Conservation (phyloP, 306 rosid species). For the Cajanus cajan region DNA sequence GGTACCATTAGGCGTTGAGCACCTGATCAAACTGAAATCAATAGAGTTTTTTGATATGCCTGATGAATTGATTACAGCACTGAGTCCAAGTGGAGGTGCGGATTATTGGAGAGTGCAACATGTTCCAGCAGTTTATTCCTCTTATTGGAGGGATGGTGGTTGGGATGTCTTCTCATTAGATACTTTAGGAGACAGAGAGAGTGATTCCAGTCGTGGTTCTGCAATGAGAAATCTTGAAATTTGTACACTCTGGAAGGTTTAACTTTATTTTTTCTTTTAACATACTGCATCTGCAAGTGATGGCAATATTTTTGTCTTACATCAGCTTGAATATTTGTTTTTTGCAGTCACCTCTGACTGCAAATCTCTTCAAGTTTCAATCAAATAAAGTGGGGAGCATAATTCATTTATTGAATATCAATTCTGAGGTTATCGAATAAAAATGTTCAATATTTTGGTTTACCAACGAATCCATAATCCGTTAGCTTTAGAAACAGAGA, state of each 20-base stretch:
- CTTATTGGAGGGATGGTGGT: slow-evolving; percentile 59
- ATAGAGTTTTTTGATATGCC: slow-evolving; percentile 78
- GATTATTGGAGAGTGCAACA: slow-evolving; percentile 50
- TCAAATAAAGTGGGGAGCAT: slow-evolving; percentile 10
- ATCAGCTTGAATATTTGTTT: not conserved
- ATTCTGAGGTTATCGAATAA: not conserved
- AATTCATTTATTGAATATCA: slow-evolving; percentile 3
- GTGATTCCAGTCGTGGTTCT: slow-evolving; percentile 2
- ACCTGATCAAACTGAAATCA: slow-evolving; percentile 50
- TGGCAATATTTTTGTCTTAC: not conserved
- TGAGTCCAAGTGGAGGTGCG: slow-evolving; percentile 46
- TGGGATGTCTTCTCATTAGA: slow-evolving; percentile 65
- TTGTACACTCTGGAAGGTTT: slow-evolving; percentile 46
- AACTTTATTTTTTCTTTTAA: not conserved
- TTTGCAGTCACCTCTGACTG: not conserved
- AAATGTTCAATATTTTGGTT: slow-evolving; percentile 9
- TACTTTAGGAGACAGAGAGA: slow-evolving; percentile 34
- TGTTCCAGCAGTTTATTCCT: slow-evolving; percentile 52
- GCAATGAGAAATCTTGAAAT: slow-evolving; percentile 26
- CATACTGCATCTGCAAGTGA: not conserved
- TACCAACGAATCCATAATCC: not conserved
- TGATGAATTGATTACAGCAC: slow-evolving; percentile 40
- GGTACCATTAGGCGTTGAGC: slow-evolving; percentile 62
- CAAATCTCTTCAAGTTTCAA: not conserved
- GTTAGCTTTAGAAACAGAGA: not conserved